These are phyloP conservation scores for maize (Zea mays) DNA, from an alignment of 176 grass and related monocot genomes.

Conservation along the genomic window DNA sequence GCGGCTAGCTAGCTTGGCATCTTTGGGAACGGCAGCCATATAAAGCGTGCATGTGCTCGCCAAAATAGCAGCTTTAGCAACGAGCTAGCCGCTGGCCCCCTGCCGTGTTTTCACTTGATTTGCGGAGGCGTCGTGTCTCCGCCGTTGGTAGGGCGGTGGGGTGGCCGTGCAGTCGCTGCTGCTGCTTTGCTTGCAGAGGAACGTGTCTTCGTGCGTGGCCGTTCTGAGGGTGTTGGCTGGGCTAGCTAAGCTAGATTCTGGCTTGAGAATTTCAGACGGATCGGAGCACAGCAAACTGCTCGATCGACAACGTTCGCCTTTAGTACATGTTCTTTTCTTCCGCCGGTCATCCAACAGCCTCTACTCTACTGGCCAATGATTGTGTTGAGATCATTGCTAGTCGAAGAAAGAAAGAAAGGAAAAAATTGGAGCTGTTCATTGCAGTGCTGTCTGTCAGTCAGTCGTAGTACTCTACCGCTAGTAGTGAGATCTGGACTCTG, in stretches of 20 bases:
- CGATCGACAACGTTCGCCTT: neutral
- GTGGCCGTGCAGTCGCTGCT: neutral
- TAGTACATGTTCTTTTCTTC: conserved; percentile 39
- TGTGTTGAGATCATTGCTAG: neutral
- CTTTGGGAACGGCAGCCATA: conserved; percentile 20
- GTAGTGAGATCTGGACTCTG: no score
- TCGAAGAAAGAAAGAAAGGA: neutral
- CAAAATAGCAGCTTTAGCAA: conserved; percentile 29
- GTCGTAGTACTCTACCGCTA: no score
- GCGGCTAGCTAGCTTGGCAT: neutral
- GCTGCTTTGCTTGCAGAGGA: neutral
- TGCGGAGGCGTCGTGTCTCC: neutral
- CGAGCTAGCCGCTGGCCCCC: neutral
- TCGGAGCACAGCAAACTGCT: neutral
- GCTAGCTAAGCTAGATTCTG: neutral
- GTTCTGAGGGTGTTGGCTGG: neutral
- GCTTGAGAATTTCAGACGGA: neutral
- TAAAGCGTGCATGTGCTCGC: conserved; percentile 36
- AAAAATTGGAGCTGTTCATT: neutral
- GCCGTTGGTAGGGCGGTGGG: neutral
- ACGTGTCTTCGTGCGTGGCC: neutral
- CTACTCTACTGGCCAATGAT: neutral
- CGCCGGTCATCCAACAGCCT: neutral
- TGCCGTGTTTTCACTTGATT: neutral
- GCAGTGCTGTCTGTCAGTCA: no score